Base-by-base conservation (phyloP, 1,284 basidiomycete species). In the Inonotus obliquus region DNA sequence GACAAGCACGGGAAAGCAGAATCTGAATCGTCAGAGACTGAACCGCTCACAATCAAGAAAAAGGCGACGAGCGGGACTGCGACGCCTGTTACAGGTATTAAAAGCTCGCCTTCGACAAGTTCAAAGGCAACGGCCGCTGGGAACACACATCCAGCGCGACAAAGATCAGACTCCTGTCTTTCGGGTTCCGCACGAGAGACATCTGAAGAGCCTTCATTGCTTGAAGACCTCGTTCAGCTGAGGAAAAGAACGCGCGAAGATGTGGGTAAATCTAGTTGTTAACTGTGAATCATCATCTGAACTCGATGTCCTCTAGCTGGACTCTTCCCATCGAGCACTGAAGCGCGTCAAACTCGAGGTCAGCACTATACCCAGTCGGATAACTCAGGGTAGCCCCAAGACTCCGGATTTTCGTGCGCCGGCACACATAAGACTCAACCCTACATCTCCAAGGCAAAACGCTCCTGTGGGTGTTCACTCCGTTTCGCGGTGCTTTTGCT, bases 31-130 rank as follows among this genome's bases (percentile, higher is more conserved):
- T 48, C 54, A 29, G 69, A 67, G 29, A 72, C 90, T 29, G 88
- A 89, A 68, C 90, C 90, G 9, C 75, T 92, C 60, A 87, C 85
- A 1, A 91, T 92, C 70, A 90, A 87, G 77, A 91, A 92, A 76
- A 91, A 90, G 73, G 75, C 80, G 2, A 87, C 86, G 41, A 79
- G 81, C 45, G 75, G 73, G 48, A 69, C 72, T 10, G 70, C 72
- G 4, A 71, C 72, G 60, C 65, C 68, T 21, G 69, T 68, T 7
- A 71, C 70, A 2, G 73, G 77, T 64, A 69, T 70, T 60, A 76
- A 78, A 48, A 76, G 73, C 63, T 83, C 84, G 3, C 81, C 84
- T 2, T 71, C 83, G 49, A 76, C 75, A n/a, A 62, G 23, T 9
- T 39, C 48, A 13, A 54, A 27, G 13, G n/a, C 37, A 19, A 32